phyloP scores from a whole-genome alignment of 2,329 filamentous ascomycete species.

The Thyridium curvatum region DNA sequence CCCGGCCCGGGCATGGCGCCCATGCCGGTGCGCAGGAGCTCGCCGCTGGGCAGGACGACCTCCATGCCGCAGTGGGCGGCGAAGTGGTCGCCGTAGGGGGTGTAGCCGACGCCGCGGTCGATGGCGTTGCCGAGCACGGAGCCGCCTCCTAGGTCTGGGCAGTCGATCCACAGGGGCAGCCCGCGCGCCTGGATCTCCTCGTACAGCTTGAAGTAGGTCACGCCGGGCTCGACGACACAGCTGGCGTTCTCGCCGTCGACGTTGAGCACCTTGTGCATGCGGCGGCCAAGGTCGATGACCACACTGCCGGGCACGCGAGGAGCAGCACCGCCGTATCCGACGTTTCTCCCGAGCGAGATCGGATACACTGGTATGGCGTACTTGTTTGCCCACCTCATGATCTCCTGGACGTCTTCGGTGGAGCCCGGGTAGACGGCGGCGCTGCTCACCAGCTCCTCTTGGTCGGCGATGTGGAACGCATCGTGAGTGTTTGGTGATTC shows the following conservation, averaged over 20 bases:
- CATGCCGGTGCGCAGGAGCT: slow-evolving; percentile 39
- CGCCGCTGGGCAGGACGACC: slow-evolving; percentile 34
- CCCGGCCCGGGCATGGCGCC: slow-evolving; percentile 32
- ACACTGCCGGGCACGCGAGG: slow-evolving; percentile 45
- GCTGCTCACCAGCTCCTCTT: slow-evolving; percentile 33
- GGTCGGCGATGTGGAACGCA: slow-evolving; percentile 32
- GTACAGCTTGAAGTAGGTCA: slow-evolving; percentile 44
- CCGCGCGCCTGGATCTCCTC: slow-evolving; percentile 37
- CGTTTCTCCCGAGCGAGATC: slow-evolving; percentile 36
- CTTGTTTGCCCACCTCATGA: slow-evolving; percentile 37
- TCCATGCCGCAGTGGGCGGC: slow-evolving; percentile 21
- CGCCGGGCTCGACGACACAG: slow-evolving; percentile 48
- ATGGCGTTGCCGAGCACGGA: slow-evolving; percentile 37
- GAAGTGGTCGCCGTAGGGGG: slow-evolving; percentile 33
- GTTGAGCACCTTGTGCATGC: slow-evolving; percentile 46
- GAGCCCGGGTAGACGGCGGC: slow-evolving; percentile 35
- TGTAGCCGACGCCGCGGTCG: slow-evolving; percentile 40
- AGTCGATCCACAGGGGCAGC: slow-evolving; percentile 34
- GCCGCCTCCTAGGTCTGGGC: slow-evolving; percentile 33
- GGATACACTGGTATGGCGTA: slow-evolving; percentile 35
- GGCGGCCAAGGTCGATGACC: slow-evolving; percentile 41
- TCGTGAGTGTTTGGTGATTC: slow-evolving; percentile 30
- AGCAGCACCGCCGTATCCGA: slow-evolving; percentile 50
- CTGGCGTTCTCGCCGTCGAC: slow-evolving; percentile 42
- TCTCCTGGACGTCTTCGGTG: slow-evolving; percentile 37